Percentiles rank a stretch among this genome's conserved stretches.
These are phyloP conservation scores for Trametes maxima DNA, from an alignment of 768 basidiomycete species.

Conservation along the genomic window DNA sequence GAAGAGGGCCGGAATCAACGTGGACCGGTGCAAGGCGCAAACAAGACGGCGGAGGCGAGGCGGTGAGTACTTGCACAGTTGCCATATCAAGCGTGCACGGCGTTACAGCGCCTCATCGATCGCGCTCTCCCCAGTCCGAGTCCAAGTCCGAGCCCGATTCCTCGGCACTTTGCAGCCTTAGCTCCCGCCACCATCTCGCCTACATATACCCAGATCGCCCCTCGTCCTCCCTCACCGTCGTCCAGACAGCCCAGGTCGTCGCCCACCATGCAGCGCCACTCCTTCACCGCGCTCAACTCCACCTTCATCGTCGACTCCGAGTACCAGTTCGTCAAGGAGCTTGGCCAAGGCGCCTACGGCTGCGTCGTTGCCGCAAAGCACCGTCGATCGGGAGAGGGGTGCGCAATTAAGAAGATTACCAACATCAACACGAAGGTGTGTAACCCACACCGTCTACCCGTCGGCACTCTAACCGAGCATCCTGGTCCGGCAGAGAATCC, in stretches of 20 bases:
- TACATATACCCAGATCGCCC: background rate
- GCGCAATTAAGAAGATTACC: conserved; percentile 96
- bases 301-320: conserved; percentile 86
- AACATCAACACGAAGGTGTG: conserved; percentile 88
- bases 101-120: conserved; percentile 18
- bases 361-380: conserved; percentile 88
- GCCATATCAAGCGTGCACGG: conserved; percentile 6
- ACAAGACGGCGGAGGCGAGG: background rate
- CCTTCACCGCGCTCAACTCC: conserved; percentile 82
- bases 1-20: background rate
- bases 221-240: background rate
- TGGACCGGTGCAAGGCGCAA: background rate
- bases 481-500: conserved; percentile 63
- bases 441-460: background rate
- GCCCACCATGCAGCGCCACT: conserved; percentile 65
- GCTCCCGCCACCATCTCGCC: background rate
- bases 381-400: conserved; percentile 81
- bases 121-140: background rate
- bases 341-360: conserved; percentile 95
- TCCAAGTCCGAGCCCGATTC: background rate
- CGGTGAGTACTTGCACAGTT: conserved; percentile 3
- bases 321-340: conserved; percentile 95
- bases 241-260: background rate
- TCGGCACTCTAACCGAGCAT: background rate
- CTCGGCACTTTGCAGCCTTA: background rate